Conservation (phyloP, 2,329 filamentous ascomycete species). For the Fusarium equiseti region DNA sequence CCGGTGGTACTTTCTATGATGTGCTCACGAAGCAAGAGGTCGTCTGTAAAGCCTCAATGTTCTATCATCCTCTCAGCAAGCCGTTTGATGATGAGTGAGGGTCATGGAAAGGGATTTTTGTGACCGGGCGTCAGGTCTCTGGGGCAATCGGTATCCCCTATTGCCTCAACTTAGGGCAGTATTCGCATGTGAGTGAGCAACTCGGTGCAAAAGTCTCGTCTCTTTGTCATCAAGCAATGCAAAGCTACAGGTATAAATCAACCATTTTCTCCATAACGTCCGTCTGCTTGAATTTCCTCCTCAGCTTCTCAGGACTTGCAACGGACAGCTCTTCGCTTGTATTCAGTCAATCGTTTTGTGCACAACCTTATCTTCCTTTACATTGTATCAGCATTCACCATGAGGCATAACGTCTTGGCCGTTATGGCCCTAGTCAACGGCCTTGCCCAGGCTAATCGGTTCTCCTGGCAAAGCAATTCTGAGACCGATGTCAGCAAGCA, state of each 20-base stretch:
- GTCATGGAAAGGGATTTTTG: neutral
- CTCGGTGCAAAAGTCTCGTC: slow-evolving; percentile 1
- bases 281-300: slow-evolving; percentile 3
- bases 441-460: slow-evolving; percentile 38
- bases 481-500: slow-evolving; percentile 11
- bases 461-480: slow-evolving; percentile 15
- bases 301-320: slow-evolving; percentile 18
- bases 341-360: slow-evolving; percentile 25
- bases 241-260: slow-evolving; percentile 32
- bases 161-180: neutral
- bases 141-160: slow-evolving; percentile 15
- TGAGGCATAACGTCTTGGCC: slow-evolving; percentile 44
- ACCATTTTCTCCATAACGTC: slow-evolving; percentile 1
- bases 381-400: slow-evolving; percentile 19
- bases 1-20: neutral
- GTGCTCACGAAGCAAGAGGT: slow-evolving; percentile 1
- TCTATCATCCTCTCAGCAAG: neutral
- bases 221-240: neutral
- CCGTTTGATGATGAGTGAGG: slow-evolving; percentile 7
- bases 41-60: slow-evolving; percentile 20
- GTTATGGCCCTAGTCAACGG: slow-evolving; percentile 42
- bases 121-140: neutral
- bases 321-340: slow-evolving; percentile 13
- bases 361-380: neutral
- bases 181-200: slow-evolving; percentile 14